phyloP scores from a whole-genome alignment of 2,329 filamentous ascomycete species.

The Fusarium sp. region DNA sequence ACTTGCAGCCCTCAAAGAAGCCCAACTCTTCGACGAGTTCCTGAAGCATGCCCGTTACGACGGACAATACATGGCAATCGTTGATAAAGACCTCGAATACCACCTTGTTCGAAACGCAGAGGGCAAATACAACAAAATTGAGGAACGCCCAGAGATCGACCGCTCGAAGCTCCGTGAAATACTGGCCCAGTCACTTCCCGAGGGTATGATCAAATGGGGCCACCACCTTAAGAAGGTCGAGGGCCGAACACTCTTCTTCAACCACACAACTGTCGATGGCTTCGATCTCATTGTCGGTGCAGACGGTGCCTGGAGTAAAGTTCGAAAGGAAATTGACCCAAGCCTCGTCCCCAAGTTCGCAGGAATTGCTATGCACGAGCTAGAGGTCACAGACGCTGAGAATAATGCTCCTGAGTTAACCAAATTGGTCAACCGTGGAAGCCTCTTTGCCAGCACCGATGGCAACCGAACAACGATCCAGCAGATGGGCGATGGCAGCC shows the following conservation, averaged over 20 bases:
- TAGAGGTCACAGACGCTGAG: conserved; percentile 54
- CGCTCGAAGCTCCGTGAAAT: conserved; percentile 55
- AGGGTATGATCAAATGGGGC: conserved; percentile 57
- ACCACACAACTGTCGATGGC: conserved; percentile 45
- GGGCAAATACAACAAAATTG: conserved; percentile 34
- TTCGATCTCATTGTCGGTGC: conserved; percentile 53
- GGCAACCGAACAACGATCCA: conserved; percentile 52
- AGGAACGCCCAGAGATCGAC: conserved; percentile 63
- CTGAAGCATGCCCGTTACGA: conserved; percentile 60
- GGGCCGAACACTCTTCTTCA: conserved; percentile 50
- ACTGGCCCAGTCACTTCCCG: conserved; percentile 56
- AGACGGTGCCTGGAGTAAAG: conserved; percentile 52
- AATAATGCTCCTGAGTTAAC: conserved; percentile 54
- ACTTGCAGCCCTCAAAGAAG: conserved; percentile 60
- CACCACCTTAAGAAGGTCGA: conserved; percentile 53
- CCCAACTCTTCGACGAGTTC: conserved; percentile 61
- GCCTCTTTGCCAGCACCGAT: conserved; percentile 55
- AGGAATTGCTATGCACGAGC: conserved; percentile 55
- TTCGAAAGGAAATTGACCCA: conserved; percentile 46
- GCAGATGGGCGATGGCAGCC: conserved; percentile 58
- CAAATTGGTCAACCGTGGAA: conserved; percentile 58
- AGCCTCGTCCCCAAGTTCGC: conserved; percentile 55
- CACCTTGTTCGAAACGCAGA: conserved; percentile 43
- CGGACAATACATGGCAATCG: conserved; percentile 59
- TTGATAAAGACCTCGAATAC: conserved; percentile 52